Evolutionary conservation across 2,329 filamentous ascomycete species (phyloP), one percentile per base, ranked within the genome.

Genomic region (Cordyceps militaris): DNA sequence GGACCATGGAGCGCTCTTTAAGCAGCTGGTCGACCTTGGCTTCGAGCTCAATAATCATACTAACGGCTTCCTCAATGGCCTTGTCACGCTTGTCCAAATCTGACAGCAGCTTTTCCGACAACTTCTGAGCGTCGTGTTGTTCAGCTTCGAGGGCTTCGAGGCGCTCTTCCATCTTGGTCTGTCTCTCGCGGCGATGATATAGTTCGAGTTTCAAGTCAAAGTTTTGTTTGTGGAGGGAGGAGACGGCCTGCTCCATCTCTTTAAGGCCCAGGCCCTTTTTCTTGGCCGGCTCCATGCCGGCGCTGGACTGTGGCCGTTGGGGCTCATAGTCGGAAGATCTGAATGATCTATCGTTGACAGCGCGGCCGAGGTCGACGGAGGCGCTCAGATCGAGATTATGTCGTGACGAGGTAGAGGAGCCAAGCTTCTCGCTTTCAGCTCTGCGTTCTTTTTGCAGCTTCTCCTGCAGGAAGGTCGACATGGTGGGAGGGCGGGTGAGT

Each of bases 131-230:
- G 63, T 85, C 79, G 4, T 69, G 70, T 60, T 80, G 78, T 55
- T 84, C 77, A 8, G 70, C 68, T 61, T 84, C 80, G 19, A 88
- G 71, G 4, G 68, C 69, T 38, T 83, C 78, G n/a, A 85, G 63
- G 42, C 77, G 75, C 34, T 79, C 75, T 65, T 89, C 85, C 34
- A 89, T 65, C 23, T 73, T 73, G 9, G 76, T 77, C 65, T 87
- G 84, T 55, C 80, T 78, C 69, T 90, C 82, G 28, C 87, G 78
- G 7, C 85, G 79, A 66, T 90, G 86, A 63, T 81, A 88, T 1
- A 91, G 70, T 66, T 90, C 86, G 32, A 90, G 75, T 69, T 91
- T 90, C 43, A 91, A 76, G 63, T 89, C 86, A 63, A 90, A 91
- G 65, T 90, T 91, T 70, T 89, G 83, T 67, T 91, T 91, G 68